Base-by-base conservation (phyloP, 169 alveolate genomes). In the Eimeria maxima region DNA sequence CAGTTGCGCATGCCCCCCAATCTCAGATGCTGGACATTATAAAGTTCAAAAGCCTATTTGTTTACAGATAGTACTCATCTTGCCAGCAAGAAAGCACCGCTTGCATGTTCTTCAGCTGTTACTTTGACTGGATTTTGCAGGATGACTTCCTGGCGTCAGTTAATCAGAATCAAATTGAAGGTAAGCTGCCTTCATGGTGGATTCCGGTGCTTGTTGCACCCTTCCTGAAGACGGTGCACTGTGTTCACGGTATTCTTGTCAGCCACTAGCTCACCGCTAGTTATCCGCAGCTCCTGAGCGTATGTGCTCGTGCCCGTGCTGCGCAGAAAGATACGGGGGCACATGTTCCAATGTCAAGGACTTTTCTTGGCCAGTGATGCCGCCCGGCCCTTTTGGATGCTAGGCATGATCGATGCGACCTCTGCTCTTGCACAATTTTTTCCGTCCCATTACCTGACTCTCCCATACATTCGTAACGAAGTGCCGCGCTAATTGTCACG, bases 251-350 rank as follows among this genome's bases (percentile, higher is more conserved):
- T n/a, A 27, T 4, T 47, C 47, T 24, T 50, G 67, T 42, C 47
- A 18, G 4, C n/a, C 33, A 29, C 24, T 16, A 27, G 7, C 22
- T n/a, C 20, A 14, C 55, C n/a, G 33, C 91, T 38, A 50, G 73
- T n/a, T 74, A 44, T 11, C n/a, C 20, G 90, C 90, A 50, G 38
- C 16, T 50, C 27, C 38, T 3, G 45, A 83, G 38, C 44, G 45
- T 7, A 13, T 74, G 76, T 38, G 60, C 45, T n/a, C 55, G 29
- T 74, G 88, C 33, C 81, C 4, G 27, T 44, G 95, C 27, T 73
- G 53, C 47, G 95, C 95, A 93, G 95, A 93, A 87, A 92, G 96
- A 33, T 96, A 96, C 63, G 97, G 96, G 27, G 97, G 97, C 45
- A 76, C 81, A 27, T 96, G 97, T 57, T 74, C 97, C n/a, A 95